phyloP scores from a whole-genome alignment of 768 basidiomycete species.

The Terana coerulea region DNA sequence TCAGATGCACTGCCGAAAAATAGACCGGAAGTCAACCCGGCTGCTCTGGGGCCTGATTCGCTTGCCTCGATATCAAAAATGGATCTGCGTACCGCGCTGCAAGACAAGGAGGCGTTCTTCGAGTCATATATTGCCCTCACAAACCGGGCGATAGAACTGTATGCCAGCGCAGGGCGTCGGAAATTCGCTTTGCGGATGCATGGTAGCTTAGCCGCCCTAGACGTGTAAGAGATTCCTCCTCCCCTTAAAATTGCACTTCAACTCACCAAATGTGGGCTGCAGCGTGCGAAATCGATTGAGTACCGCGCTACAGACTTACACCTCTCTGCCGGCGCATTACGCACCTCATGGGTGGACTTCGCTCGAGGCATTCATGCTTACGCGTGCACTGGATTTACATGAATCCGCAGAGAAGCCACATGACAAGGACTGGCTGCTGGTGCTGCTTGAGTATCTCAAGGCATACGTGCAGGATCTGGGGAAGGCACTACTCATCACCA shows the following conservation, averaged over 20 bases:
- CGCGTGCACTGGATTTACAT: constrained; percentile 69
- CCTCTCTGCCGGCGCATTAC: constrained; percentile 83
- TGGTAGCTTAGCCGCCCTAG: constrained; percentile 82
- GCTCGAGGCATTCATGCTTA: constrained; percentile 76
- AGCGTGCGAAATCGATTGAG: constrained; percentile 50
- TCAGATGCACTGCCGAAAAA: constrained; percentile 39
- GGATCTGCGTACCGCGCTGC: constrained; percentile 57
- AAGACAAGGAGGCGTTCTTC: constrained; percentile 61
- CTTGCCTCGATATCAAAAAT: constrained; percentile 47
- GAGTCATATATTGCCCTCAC: constrained; percentile 71
- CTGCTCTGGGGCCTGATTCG: constrained; percentile 16
- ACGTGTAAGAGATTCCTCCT: constrained; percentile 58
- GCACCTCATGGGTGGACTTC: constrained; percentile 79
- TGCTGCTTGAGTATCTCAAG: constrained; percentile 72
- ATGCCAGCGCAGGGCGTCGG: constrained; percentile 75
- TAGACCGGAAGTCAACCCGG: background rate
- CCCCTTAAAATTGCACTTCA: background rate
- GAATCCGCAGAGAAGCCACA: constrained; percentile 48
- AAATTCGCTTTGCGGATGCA: constrained; percentile 86
- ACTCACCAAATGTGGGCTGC: background rate
- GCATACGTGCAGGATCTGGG: constrained; percentile 56
- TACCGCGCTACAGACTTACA: constrained; percentile 65
- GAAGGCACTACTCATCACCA: constrained; percentile 49
- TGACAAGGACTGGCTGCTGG: constrained; percentile 79
- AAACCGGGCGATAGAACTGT: constrained; percentile 81